These are phyloP conservation scores for Mycena olivaceomarginata DNA, from an alignment of 768 basidiomycete genomes.

Conservation along the genomic window DNA sequence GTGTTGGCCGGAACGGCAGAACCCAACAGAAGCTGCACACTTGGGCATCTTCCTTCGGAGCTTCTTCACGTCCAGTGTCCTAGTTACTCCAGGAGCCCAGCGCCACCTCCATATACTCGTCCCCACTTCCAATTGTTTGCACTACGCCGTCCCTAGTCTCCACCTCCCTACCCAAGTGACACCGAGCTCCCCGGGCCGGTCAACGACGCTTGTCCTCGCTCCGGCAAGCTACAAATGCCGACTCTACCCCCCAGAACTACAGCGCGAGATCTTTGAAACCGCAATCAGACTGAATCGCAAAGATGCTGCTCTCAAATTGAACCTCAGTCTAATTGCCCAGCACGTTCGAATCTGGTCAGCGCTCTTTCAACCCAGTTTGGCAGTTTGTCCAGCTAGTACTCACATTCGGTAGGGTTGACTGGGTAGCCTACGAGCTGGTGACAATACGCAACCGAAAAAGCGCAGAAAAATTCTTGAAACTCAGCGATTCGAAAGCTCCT, in stretches of 20 bases:
- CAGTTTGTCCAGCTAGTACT: background rate
- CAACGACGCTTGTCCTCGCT: too few relatives aligned
- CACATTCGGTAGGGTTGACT: background rate
- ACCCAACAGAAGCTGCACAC: too few relatives aligned
- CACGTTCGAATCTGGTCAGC: slow-evolving; percentile 21
- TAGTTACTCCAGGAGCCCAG: too few relatives aligned
- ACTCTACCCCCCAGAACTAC: slow-evolving; percentile 10
- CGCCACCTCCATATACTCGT: too few relatives aligned
- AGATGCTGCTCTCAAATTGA: slow-evolving; percentile 8
- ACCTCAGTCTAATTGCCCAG: slow-evolving; percentile 24
- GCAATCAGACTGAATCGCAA: background rate
- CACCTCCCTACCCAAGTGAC: too few relatives aligned
- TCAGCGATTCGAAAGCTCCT: slow-evolving; percentile 1
- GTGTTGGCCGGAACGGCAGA: too few relatives aligned
- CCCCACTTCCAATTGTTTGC: too few relatives aligned
- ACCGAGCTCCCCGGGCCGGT: background rate
- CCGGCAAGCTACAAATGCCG: background rate
- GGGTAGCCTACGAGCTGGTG: slow-evolving; percentile 12
- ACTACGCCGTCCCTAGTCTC: too few relatives aligned
- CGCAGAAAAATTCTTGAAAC: background rate
- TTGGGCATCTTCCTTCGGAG: too few relatives aligned
- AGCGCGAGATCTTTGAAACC: slow-evolving; percentile 23
- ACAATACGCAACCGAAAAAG: background rate
- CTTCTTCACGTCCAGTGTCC: too few relatives aligned
- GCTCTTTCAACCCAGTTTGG: too few relatives aligned